Evolutionary conservation across 805 yeast species (phyloP), one percentile per base, ranked within the genome.

Genomic region (Yarrowia sp.): DNA sequence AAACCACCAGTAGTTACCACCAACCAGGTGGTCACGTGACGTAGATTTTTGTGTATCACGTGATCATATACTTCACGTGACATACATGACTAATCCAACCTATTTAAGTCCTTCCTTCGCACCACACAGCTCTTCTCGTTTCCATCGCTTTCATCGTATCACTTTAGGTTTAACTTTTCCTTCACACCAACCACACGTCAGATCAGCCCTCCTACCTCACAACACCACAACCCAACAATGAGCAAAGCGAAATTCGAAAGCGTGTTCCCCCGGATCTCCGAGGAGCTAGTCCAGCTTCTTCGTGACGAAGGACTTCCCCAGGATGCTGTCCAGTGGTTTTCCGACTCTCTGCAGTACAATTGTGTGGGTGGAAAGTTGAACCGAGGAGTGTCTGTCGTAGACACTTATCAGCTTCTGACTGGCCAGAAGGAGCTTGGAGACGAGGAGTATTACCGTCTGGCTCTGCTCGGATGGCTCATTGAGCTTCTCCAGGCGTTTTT

Each of bases 351-450:
- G 74, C 78, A 86, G 71, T 89, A 93, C 81, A 95, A 95, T 80
- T 86, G 96, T 5, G 93, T 97, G 66, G 97, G 98, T 67, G 99
- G 99, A 60, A 95, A 95, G 77, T 83, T 92, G 74, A 95, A 95
- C 83, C 85, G 99, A 75, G 99, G 99, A 36, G 79, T 95, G 66
- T 90, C 98, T 42, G 98, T 95, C 17, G 87, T 95, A 68, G 98
- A 93, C 76, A 90, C 98, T 1, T 95, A 89, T 79, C 86, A 86
- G 65, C 83, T 93, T 65, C 81, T 95, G 74, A 89, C 88, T 71
- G 86, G 86, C 53, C 81, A 83, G 75, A 77, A 79, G 48, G 91
- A 87, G 51, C 82, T 92, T 65, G 68, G 81, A 9, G 81, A 74
- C 17, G 89, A 80, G 36, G 95, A 91, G 74, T 93, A 92, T 80